Base-by-base conservation (phyloP, 805 yeast genomes). In the Pichia occidentalis region DNA sequence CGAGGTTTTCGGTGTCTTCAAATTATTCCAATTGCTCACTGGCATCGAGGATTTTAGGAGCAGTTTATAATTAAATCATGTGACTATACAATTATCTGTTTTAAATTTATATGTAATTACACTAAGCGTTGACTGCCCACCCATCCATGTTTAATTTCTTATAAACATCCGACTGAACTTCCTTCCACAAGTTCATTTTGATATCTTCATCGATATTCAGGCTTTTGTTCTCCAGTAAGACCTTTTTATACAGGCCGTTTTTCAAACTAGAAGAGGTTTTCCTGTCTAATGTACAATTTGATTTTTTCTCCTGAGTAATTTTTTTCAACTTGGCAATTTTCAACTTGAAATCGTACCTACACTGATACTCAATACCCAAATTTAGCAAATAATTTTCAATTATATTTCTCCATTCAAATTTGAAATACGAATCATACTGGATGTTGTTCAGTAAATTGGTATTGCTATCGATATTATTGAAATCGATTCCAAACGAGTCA, bases 301-400 rank as follows among this genome's bases (percentile, higher is more conserved):
- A 28, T 24, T 36, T 29, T 22, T 48, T 49, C 28, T 56, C 28
- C 11, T 31, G 23, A n/a, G 40, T 59, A 17, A 52, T 50, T 46
- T 69, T 68, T 47, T 72, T 72, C 48, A 66, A 53, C 24, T 66
- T 70, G 23, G 67, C 58, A 45, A 82, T 70, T 29, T 64, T 62
- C 34, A 61, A 61, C 49, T 75, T 75, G 53, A 76, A 82, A 50
- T 82, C 86, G 24, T 63, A 61, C 16, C 85, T 67, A 48, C 86
- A 78, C 53, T 82, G 86, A 12, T 79, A 75, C 48, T 80, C 86
- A 33, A 80, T 80, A 4, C 76, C 84, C 22, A 80, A 61, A 51
- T 76, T 77, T 25, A 80, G 56, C 25, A 78, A 49, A 50, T 73
- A 82, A 57, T 80, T 81, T 46, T 82, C 90, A 42, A 82, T 77